phyloP scores from a whole-genome alignment of 2,329 filamentous ascomycete species.

The Elsinoe necatrix region DNA sequence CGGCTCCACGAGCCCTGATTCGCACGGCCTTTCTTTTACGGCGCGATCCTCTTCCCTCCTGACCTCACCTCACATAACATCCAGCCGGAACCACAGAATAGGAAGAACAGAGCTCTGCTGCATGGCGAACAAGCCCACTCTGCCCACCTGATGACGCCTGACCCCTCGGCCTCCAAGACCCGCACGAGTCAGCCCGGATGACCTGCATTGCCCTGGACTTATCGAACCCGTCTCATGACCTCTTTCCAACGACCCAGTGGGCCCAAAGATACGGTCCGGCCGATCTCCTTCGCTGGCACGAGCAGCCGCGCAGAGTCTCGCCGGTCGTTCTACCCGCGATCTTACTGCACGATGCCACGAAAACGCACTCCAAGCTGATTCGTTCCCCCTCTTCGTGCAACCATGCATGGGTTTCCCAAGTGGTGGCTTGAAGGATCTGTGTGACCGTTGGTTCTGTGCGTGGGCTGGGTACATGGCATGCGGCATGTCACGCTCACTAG shows the following conservation, averaged over 20 bases:
- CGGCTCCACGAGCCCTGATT: not conserved
- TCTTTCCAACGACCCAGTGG: not conserved
- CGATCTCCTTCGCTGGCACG: not conserved
- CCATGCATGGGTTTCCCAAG: not conserved
- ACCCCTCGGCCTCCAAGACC: not conserved
- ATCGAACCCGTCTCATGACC: not conserved
- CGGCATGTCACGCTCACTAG: not conserved
- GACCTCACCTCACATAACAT: not conserved
- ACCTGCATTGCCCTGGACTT: not conserved
- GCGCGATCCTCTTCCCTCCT: not conserved
- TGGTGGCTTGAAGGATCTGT: not conserved
- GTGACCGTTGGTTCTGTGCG: not conserved
- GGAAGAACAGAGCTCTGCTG: not conserved
- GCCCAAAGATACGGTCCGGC: slow-evolving; percentile 1
- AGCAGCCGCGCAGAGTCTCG: not conserved
- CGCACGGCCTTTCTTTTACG: not conserved
- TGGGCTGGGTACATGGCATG: not conserved
- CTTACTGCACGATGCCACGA: not conserved
- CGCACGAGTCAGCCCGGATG: not conserved
- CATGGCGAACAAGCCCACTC: not conserved
- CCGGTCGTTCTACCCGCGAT: not conserved
- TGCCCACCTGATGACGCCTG: not conserved
- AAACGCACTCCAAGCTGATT: not conserved
- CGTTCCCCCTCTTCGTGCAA: not conserved
- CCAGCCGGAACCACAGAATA: not conserved